Evolutionary conservation across 495 filamentous ascomycete genomes (phyloP).

Genomic region (Annulohypoxylon bovei): DNA sequence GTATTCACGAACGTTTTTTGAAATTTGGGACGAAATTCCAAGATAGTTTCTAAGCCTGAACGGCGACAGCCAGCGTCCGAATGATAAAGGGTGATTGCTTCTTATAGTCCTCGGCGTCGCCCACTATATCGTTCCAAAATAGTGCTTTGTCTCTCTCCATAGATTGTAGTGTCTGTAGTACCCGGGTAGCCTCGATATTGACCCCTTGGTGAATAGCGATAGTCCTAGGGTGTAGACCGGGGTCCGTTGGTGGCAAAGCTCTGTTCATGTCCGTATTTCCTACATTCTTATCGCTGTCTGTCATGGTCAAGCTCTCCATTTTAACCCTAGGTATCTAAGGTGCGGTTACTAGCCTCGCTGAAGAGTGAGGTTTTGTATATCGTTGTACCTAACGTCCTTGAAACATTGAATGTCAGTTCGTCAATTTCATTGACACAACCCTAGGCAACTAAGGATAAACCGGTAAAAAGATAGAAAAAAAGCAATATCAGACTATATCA

Average conservation of each 20-base stretch:
- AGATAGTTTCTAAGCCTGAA: slow-evolving; percentile 58
- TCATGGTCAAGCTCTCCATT: slow-evolving; percentile 5
- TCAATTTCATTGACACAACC: background rate
- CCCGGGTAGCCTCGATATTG: slow-evolving; percentile 61
- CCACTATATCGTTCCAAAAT: slow-evolving; percentile 49
- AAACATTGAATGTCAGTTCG: background rate
- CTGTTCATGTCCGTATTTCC: slow-evolving; percentile 40
- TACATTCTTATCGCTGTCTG: background rate
- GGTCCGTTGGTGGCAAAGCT: slow-evolving; percentile 31
- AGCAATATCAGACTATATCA: background rate
- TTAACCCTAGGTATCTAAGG: background rate
- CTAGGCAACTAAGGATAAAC: background rate
- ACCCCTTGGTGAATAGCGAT: slow-evolving; percentile 53
- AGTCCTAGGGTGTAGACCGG: slow-evolving; percentile 33
- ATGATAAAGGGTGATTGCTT: slow-evolving; percentile 22
- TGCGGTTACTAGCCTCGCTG: background rate
- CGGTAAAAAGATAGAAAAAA: background rate
- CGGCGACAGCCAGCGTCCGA: slow-evolving; percentile 55
- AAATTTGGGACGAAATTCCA: slow-evolving; percentile 63
- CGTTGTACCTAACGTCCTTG: background rate
- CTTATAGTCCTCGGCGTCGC: slow-evolving; percentile 27
- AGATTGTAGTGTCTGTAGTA: slow-evolving; percentile 55
- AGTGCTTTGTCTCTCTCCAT: slow-evolving; percentile 56
- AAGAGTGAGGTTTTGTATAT: background rate
- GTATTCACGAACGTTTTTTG: slow-evolving; percentile 60